Base-by-base conservation (phyloP, 2,329 filamentous ascomycete genomes). In the Diaporthe vaccinii region DNA sequence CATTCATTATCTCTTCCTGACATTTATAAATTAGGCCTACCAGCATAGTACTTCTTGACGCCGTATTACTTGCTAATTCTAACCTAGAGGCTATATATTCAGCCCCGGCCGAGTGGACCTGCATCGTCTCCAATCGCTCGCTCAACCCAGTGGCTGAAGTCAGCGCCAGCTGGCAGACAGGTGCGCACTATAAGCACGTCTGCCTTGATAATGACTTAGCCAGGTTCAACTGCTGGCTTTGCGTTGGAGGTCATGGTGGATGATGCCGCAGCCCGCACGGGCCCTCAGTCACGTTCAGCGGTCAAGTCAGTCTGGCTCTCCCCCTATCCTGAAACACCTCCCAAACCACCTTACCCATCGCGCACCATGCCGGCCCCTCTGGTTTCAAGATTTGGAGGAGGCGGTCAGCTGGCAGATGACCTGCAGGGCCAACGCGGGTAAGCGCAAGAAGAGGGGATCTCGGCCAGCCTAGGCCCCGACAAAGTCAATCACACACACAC, bases 271-370 rank as follows among this genome's bases (percentile, higher is more conserved):
- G 62, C 22, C 62, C 65, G 70, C 70, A 72, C 57, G 57, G 70
- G 15, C 57, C 70, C 36, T 46, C 22, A 15, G 15, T 31, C 3
- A 9, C 17, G 31, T 28, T 36, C 34, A 10, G 46, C 65, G 51
- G 53, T 62, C n/a, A 28, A 49, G 57, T 31, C 46, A 62, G 59
- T 62, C 57, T 61, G 41, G 70, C 70, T 72, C n/a, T 62, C 58
- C 57, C 58, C 57, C n/a, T 55, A 62, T 51, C 22, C 44, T 72
- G 70, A 72, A 72, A 72, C 70, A 55, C 57, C 36, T 62, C 57
- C 70, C 46, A 72, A 53, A 72, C 70, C 34, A 62, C 57, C 70
- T 22, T 62, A 72, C 44, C 53, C 41, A 55, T 72, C 57, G 70
- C 58, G 58, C 46, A 72, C 57, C 41, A 53, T 53, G 57, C 58